Conservation (phyloP, 805 yeast genomes). For the Ogataea zsoltii region DNA sequence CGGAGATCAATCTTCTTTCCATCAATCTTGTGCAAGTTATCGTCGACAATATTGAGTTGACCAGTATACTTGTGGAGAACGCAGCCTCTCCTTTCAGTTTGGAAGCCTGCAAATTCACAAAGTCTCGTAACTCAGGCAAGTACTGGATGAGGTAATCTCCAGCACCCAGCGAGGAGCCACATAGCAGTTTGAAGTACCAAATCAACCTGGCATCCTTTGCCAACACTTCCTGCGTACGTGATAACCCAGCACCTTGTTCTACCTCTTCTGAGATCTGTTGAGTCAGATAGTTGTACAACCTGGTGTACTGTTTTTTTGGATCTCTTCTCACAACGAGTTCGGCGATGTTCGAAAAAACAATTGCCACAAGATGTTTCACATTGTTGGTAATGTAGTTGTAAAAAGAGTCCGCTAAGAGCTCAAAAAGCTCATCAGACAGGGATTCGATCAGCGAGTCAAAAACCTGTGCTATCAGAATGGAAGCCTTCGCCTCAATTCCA, state of each 20-base stretch:
- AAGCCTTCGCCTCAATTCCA: slow-evolving; percentile 52
- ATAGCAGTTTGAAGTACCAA: slow-evolving; percentile 68
- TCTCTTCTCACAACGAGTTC: slow-evolving; percentile 71
- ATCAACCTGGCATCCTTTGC: slow-evolving; percentile 78
- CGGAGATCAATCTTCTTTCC: slow-evolving; percentile 56
- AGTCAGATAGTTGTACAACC: slow-evolving; percentile 45
- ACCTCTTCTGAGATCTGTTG: slow-evolving; percentile 65
- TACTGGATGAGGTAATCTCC: slow-evolving; percentile 48
- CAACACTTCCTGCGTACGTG: slow-evolving; percentile 62
- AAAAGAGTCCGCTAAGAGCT: slow-evolving; percentile 45
- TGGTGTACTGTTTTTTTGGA: slow-evolving; percentile 47
- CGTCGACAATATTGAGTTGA: slow-evolving; percentile 59
- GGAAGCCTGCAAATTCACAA: slow-evolving; percentile 49
- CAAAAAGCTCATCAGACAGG: slow-evolving; percentile 56
- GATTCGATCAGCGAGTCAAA: slow-evolving; percentile 57
- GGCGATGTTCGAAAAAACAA: slow-evolving; percentile 68
- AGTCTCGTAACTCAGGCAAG: slow-evolving; percentile 45
- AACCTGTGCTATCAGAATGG: slow-evolving; percentile 36
- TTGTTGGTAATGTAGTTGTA: slow-evolving; percentile 61
- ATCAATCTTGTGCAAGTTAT: slow-evolving; percentile 59
- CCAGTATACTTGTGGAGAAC: slow-evolving; percentile 60
- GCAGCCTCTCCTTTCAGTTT: slow-evolving; percentile 58
- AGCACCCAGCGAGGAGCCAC: slow-evolving; percentile 71
- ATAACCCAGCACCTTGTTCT: slow-evolving; percentile 79
- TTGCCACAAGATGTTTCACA: slow-evolving; percentile 59